Evolutionary conservation across 2,329 filamentous ascomycete species (phyloP), one percentile per base, ranked within the genome.

Genomic region (Shiraia bambusicola): DNA sequence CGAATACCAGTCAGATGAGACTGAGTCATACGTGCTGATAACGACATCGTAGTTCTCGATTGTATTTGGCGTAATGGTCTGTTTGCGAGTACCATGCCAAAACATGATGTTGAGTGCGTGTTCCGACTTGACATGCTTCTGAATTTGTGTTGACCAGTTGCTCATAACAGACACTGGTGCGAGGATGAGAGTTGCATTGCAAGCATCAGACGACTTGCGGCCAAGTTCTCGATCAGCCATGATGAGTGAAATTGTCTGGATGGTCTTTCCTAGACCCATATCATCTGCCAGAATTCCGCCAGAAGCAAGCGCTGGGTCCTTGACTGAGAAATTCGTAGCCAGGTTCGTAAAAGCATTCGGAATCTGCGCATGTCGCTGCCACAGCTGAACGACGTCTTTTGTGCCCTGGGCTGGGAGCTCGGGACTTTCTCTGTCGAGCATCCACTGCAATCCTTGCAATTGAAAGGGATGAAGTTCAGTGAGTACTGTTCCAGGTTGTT

Each of bases 221-320:
- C 49, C 41, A 2, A 67, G 51, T n/a, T 52, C 57, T 34, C 56
- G 58, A 42, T 83, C 80, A 2, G 79, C 73, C 50, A 91, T 70
- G 40, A 95, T 84, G 26, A 94, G 71, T 38, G 87, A 87, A 54
- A 95, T 92, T 34, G 90, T 79, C 63, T 95, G 87, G 7, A 95
- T 76, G 0, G 90, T 95, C 72, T 95, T 95, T 16, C 90, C 90
- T 4, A 95, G 71, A 3, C 90, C 90, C 91, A 95, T 95, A 58
- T 95, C 90, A 64, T 95, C 90, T 2, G 89, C 88, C 7, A 95
- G 76, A 35, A 95, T 90, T 24, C 90, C 90, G 13, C 90, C 90
- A 35, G 82, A 87, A 6, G 87, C 81, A 15, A 95, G 75, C 1
- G 72, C 66, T 0, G 88, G 88, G 1, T 76, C 67, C 7, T 78